These are phyloP conservation scores for Aspergillus heteromorphus DNA, from an alignment of 495 filamentous ascomycete species.

Conservation along the genomic window DNA sequence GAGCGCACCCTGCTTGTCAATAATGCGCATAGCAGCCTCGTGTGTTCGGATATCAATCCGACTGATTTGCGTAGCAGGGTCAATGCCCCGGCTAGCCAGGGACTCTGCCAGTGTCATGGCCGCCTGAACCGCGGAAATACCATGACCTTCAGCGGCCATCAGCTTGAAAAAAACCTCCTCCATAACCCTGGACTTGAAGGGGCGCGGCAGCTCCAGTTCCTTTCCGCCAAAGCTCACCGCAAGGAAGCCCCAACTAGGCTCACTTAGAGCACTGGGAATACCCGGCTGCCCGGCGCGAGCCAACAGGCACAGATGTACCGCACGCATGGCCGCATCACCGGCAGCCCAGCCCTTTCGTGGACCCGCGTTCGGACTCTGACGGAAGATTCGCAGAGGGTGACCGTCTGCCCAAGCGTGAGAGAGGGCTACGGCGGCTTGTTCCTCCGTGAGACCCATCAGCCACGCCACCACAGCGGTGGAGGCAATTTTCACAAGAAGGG, in stretches of 20 bases:
- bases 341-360: not conserved
- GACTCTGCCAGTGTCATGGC: not conserved
- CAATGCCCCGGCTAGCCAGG: not conserved
- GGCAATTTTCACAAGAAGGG: not conserved
- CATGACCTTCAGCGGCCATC: not conserved
- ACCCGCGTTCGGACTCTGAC: not conserved
- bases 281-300: not conserved
- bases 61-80: not conserved
- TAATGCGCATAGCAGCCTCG: not conserved
- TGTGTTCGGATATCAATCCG: not conserved
- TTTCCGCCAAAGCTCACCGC: not conserved
- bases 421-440: not conserved
- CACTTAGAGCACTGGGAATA: not conserved
- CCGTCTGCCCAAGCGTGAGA: not conserved
- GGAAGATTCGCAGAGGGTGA: not conserved
- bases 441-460: not conserved
- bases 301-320: not conserved
- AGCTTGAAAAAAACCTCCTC: not conserved
- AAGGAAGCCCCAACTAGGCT: not conserved
- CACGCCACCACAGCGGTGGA: not conserved
- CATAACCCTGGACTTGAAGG: not conserved
- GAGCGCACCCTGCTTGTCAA: not conserved
- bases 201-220: not conserved
- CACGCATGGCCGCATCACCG: not conserved
- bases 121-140: not conserved